Conservation (phyloP, 208 protist genomes). For the Trypanosoma mega region DNA sequence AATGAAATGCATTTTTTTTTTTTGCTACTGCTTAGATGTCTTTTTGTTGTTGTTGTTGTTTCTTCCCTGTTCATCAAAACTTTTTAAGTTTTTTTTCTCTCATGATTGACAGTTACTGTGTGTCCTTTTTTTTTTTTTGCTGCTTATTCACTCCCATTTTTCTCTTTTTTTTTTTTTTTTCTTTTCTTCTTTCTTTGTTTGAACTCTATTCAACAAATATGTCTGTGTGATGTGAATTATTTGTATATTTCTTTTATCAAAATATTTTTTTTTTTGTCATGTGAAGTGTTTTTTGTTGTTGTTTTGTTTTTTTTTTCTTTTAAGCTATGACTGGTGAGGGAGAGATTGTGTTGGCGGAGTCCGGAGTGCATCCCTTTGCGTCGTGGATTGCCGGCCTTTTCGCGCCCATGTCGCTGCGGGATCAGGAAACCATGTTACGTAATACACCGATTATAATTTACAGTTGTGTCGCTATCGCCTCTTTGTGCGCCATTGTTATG, state of each 20-base stretch:
- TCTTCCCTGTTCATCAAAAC: slow-evolving; percentile 19
- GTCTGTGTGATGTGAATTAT: no score
- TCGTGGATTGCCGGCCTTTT: slow-evolving; percentile 55
- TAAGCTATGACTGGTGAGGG: slow-evolving; percentile 1
- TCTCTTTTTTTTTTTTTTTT: slow-evolving; percentile 18
- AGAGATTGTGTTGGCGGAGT: not conserved
- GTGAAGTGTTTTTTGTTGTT: not conserved
- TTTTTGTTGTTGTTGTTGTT: not conserved
- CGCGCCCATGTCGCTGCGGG: slow-evolving; percentile 77
- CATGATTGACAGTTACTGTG: slow-evolving; percentile 7
- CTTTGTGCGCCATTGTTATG: slow-evolving; percentile 53
- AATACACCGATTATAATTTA: slow-evolving; percentile 44
- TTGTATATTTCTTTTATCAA: no score
- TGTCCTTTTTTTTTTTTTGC: not conserved
- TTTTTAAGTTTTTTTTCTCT: slow-evolving; percentile 16
- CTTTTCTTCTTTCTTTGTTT: slow-evolving; percentile 25
- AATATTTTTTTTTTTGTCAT: slow-evolving; percentile 17
- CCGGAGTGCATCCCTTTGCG: slow-evolving; percentile 54
- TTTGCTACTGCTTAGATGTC: not conserved
- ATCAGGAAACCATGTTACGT: slow-evolving; percentile 43
- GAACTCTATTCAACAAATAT: not conserved
- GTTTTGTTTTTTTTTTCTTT: slow-evolving; percentile 4
- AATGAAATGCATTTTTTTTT: not conserved
- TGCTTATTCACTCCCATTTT: slow-evolving; percentile 18
- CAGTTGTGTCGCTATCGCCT: slow-evolving; percentile 45